Conservation (phyloP, 2,329 filamentous ascomycete species). For the Plenodomus lindquistii region DNA sequence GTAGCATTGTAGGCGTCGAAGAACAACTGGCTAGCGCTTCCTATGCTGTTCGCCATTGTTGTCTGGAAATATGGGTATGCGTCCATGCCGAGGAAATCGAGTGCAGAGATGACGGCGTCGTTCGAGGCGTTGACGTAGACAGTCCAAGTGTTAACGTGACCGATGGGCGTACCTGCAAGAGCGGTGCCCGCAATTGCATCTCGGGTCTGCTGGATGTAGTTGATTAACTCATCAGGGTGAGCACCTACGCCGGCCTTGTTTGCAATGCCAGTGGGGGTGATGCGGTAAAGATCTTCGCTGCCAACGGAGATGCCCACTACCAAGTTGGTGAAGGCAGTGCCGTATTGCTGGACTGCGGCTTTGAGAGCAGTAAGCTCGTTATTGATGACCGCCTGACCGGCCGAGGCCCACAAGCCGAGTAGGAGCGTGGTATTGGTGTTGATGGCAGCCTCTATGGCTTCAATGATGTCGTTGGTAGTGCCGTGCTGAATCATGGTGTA, state of each 20-base stretch:
- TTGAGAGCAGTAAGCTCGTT: constrained; percentile 76
- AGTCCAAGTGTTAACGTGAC: constrained; percentile 91
- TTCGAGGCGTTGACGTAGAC: constrained; percentile 70
- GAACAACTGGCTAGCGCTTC: constrained; percentile 68
- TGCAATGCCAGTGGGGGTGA: constrained; percentile 68
- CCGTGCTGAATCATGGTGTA: constrained; percentile 76
- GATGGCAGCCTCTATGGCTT: constrained; percentile 79
- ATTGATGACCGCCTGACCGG: constrained; percentile 62
- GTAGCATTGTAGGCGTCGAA: constrained; percentile 66
- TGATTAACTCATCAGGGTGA: constrained; percentile 63
- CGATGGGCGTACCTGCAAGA: constrained; percentile 63
- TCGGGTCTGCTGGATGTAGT: constrained; percentile 73
- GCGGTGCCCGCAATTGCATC: constrained; percentile 65
- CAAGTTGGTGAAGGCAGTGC: constrained; percentile 64
- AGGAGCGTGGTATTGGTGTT: constrained; percentile 76
- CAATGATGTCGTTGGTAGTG: constrained; percentile 66
- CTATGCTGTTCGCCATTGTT: constrained; percentile 60
- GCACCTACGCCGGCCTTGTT: constrained; percentile 67
- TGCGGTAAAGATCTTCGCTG: constrained; percentile 70
- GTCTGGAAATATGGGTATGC: constrained; percentile 83
- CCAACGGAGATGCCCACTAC: constrained; percentile 85
- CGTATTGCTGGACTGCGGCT: constrained; percentile 70
- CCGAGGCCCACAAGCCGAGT: constrained; percentile 82
- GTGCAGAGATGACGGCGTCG: constrained; percentile 66
- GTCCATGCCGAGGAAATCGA: constrained; percentile 83